phyloP scores from a whole-genome alignment of 2,329 filamentous ascomycete species.

The Rutstroemia sp. region DNA sequence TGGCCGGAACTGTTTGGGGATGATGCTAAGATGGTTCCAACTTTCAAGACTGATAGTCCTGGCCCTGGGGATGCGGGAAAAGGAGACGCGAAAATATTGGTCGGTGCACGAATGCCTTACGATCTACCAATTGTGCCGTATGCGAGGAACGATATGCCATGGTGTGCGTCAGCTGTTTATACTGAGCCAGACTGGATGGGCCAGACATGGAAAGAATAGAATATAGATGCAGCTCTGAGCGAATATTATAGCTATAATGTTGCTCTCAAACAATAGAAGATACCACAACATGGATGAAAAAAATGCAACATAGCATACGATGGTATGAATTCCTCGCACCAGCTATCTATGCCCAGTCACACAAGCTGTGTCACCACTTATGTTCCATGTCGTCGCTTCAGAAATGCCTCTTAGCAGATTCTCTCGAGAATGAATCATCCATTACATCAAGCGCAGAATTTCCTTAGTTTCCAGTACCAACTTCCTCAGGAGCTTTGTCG shows the following conservation, averaged over 20 bases:
- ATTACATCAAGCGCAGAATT: background rate
- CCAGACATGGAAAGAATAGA: slow-evolving; percentile 12
- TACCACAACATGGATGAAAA: background rate
- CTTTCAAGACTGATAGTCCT: slow-evolving; percentile 56
- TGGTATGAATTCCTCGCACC: background rate
- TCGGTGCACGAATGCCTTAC: slow-evolving; percentile 79
- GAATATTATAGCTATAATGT: too few species aligned
- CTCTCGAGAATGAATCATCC: background rate
- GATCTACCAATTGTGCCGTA: slow-evolving; percentile 67
- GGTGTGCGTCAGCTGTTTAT: slow-evolving; percentile 62
- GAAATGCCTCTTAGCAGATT: background rate
- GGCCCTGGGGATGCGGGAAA: background rate
- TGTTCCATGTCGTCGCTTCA: background rate
- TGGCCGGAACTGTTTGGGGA: slow-evolving; percentile 59
- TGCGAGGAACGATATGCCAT: slow-evolving; percentile 56
- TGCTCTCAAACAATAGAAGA: background rate
- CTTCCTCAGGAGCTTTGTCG: slow-evolving; percentile 54
- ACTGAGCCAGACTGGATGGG: slow-evolving; percentile 47
- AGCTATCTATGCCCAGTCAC: background rate
- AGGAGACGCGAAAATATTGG: slow-evolving; percentile 32
- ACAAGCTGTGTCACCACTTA: background rate
- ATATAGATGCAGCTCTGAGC: background rate
- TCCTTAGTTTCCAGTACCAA: slow-evolving; percentile 29
- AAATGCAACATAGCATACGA: background rate
- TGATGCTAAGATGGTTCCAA: slow-evolving; percentile 52